Percentiles rank a stretch among this genome's conserved stretches.
Evolutionary conservation across 2,329 filamentous ascomycete genomes (phyloP).

Genomic region (Epichloe aotearoae): DNA sequence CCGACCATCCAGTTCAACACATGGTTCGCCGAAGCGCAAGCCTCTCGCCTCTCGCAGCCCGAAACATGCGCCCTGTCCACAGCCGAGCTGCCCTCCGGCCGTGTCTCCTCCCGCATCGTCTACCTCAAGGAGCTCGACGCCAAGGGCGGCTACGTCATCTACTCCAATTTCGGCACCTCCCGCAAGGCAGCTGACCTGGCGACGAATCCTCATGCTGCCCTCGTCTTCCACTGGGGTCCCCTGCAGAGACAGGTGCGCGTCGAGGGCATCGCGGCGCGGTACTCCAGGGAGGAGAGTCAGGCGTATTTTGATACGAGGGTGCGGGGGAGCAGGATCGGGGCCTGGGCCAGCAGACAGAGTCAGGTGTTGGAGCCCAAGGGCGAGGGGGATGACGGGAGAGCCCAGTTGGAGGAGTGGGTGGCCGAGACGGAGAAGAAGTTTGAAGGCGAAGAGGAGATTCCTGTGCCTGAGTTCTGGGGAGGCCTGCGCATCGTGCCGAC

Average conservation of each 20-base stretch:
- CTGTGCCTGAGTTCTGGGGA: constrained; percentile 90
- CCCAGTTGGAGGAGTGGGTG: constrained; percentile 64
- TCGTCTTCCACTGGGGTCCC: constrained; percentile 85
- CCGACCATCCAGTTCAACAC: constrained; percentile 76
- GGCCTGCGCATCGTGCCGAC: constrained; percentile 76
- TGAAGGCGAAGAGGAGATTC: constrained; percentile 63
- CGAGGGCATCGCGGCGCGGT: constrained; percentile 60
- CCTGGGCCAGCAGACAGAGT: constrained; percentile 89
- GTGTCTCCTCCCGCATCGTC: constrained; percentile 72
- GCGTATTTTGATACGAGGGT: constrained; percentile 55
- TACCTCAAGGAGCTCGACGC: constrained; percentile 92
- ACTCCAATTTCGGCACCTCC: constrained; percentile 81
- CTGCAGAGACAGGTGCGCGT: constrained; percentile 84
- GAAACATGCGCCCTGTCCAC: constrained; percentile 86
- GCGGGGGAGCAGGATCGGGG: constrained; percentile 71
- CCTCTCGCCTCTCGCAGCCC: constrained; percentile 52
- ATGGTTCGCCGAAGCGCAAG: constrained; percentile 72
- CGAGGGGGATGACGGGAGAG: constrained; percentile 51
- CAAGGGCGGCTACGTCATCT: constrained; percentile 68
- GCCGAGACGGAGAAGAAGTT: constrained; percentile 65
- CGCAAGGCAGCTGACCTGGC: constrained; percentile 54
- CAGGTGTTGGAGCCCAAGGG: constrained; percentile 46
- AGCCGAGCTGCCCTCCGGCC: constrained; percentile 67
- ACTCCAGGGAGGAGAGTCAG: constrained; percentile 60
- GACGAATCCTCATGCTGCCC: constrained; percentile 61